A percentile compares a stretch with the other conserved stretches of the same genome.
Conservation (phyloP, 2,329 filamentous ascomycete species). For the Helotiales sp. region DNA sequence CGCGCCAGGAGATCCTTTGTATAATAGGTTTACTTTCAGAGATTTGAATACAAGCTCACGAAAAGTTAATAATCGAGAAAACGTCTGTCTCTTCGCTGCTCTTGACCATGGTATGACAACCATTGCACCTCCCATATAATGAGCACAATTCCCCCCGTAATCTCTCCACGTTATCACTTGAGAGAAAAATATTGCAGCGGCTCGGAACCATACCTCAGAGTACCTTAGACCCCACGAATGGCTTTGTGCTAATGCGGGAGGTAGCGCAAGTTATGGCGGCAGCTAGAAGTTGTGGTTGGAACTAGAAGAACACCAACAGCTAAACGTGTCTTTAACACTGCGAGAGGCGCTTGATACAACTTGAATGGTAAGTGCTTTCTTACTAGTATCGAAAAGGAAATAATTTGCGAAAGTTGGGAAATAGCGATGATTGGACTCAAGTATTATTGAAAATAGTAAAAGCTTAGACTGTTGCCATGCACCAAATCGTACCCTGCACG, state of each 20-base stretch:
- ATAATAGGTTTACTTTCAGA: not conserved
- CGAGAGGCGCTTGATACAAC: too few species aligned
- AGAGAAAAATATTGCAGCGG: not conserved
- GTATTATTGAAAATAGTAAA: not conserved
- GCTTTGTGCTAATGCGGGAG: not conserved
- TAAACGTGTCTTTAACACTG: not conserved
- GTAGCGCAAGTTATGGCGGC: not conserved
- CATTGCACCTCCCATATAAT: too few species aligned
- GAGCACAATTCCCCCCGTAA: too few species aligned
- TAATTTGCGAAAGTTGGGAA: not conserved
- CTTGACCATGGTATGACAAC: too few species aligned
- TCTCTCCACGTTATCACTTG: too few species aligned
- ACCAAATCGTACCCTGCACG: too few species aligned
- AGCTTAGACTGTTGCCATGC: too few species aligned
- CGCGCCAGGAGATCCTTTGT: not conserved
- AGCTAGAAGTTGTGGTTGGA: not conserved
- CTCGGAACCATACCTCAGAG: not conserved
- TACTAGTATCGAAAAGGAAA: not conserved
- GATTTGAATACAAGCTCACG: not conserved
- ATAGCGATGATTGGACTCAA: not conserved
- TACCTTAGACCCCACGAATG: not conserved
- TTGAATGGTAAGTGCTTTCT: not conserved
- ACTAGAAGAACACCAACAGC: not conserved
- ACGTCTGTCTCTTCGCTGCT: not conserved
- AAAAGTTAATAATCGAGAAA: not conserved